These are phyloP conservation scores for Tricholoma flavovirens DNA, from an alignment of 768 basidiomycete genomes.

Conservation along the genomic window DNA sequence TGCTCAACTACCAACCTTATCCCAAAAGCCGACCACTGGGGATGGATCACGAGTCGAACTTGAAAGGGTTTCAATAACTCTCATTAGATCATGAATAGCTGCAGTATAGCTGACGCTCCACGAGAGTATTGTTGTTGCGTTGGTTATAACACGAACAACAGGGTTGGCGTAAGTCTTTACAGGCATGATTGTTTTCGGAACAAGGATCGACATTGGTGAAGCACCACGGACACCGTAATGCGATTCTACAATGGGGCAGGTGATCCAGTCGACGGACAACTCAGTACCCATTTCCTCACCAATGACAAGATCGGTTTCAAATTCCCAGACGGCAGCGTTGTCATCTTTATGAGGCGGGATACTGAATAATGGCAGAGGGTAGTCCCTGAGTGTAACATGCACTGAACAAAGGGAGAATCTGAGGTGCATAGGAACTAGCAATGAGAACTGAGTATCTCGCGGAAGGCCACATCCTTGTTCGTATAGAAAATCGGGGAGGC, in stretches of 20 bases:
- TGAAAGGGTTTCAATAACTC: constrained; percentile 74
- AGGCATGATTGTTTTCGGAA: constrained; percentile 93
- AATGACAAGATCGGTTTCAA: constrained; percentile 75
- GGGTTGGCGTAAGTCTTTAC: constrained; percentile 89
- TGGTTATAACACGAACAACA: constrained; percentile 57
- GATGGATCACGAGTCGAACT: constrained; percentile 77
- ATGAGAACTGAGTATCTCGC: constrained; percentile 60
- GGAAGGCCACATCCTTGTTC: constrained; percentile 68
- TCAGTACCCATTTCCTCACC: constrained; percentile 80
- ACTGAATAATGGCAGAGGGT: constrained; percentile 80
- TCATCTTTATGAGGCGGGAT: constrained; percentile 47
- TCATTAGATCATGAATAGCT: constrained; percentile 81
- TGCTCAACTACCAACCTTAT: constrained; percentile 54
- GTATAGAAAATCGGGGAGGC: constrained; percentile 58
- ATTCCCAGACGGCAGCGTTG: constrained; percentile 45
- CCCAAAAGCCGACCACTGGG: constrained; percentile 88
- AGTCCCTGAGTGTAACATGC: constrained; percentile 70
- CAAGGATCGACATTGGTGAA: constrained; percentile 47
- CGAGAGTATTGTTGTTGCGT: constrained; percentile 63
- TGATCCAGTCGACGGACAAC: constrained; percentile 64
- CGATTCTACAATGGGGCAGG: constrained; percentile 57
- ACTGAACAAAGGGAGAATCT: constrained; percentile 59
- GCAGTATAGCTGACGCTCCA: constrained; percentile 90
- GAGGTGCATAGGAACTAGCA: constrained; percentile 81
- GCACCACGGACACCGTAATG: constrained; percentile 47